Evolutionary conservation across 805 yeast species (phyloP).

Genomic region (Teunomyces gatunensis): DNA sequence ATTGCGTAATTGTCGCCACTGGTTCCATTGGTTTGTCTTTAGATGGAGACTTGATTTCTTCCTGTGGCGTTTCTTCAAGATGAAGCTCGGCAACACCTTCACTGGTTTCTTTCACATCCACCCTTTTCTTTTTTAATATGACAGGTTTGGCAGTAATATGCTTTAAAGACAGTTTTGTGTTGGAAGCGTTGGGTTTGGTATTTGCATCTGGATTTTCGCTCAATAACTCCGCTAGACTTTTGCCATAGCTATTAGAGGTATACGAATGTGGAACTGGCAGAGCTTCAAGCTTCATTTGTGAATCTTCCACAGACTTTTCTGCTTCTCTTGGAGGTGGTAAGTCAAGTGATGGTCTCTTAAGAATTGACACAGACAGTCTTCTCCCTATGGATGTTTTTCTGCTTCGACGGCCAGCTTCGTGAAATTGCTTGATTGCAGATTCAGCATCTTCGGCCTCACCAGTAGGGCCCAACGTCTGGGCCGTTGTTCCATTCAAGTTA

Average conservation of each 20-base stretch:
- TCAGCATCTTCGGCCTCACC: constrained; percentile 48
- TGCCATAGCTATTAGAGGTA: constrained; percentile 20
- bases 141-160: constrained; percentile 29
- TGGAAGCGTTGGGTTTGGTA: constrained; percentile 14
- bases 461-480: constrained; percentile 85
- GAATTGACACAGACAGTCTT: constrained; percentile 17
- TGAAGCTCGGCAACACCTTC: neutral
- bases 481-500: constrained; percentile 79
- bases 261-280: constrained; percentile 20
- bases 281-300: constrained; percentile 9
- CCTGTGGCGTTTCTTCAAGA: no score
- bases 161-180: constrained; percentile 22
- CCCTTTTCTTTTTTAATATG: constrained; percentile 35
- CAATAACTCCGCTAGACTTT: constrained; percentile 40
- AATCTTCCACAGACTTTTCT: neutral
- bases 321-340: neutral
- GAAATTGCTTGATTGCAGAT: constrained; percentile 13
- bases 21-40: neutral
- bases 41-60: no score
- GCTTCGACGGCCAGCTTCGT: constrained; percentile 9
- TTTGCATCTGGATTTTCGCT: constrained; percentile 21
- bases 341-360: constrained; percentile 14
- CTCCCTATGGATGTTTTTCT: constrained; percentile 8
- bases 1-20: no score
- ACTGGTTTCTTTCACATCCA: neutral